Base-by-base conservation (phyloP, 805 yeast genomes). In the Maudiozyma turicensis region DNA sequence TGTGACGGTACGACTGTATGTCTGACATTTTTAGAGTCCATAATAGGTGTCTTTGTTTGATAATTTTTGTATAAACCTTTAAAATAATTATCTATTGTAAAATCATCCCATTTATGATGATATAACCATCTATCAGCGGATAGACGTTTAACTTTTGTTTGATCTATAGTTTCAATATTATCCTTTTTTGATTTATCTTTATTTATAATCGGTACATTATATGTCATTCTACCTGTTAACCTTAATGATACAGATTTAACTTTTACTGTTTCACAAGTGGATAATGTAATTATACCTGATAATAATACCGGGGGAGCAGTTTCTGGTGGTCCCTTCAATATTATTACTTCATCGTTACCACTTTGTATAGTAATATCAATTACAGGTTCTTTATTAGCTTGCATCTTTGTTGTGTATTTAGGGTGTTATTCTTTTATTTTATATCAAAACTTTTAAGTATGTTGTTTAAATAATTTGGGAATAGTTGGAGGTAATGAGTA, bases 271-370 rank as follows among this genome's bases (percentile, higher is more conserved):
- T 91, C 98, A 10, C 75, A 72, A 0, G 86, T 79, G 0, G 90
- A 76, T 29, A 93, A 66, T 1, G 84, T 89, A 28, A 93, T 81
- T 9, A 79, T 80, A 4, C 99, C 99, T 1, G 84, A 70, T 30
- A 93, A 65, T 6, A 84, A 68, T 3, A 80, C 86, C 1, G 95
- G 81, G 0, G 87, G 74, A 0, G 97, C 95, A 47, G 83, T 90
- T 35, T 75, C 73, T 6, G 84, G 80, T 0, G 83, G 60, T 1
- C 99, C 99, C 56, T 88, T 84, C 33, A 91, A 65, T 8, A 93
- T 77, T 5, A 91, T 67, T 8, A 90, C 91, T 59, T 88, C 93
- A 53, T 81, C 82, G 41, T 86, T 95, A 2, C 76, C 63, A 29
- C 87, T 79, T 46, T 78, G 74, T 37, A 87, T 65, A 47, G 95